These are phyloP conservation scores for Carallia pectinifolia DNA, from an alignment of 345 rosid genomes.

Conservation along the genomic window DNA sequence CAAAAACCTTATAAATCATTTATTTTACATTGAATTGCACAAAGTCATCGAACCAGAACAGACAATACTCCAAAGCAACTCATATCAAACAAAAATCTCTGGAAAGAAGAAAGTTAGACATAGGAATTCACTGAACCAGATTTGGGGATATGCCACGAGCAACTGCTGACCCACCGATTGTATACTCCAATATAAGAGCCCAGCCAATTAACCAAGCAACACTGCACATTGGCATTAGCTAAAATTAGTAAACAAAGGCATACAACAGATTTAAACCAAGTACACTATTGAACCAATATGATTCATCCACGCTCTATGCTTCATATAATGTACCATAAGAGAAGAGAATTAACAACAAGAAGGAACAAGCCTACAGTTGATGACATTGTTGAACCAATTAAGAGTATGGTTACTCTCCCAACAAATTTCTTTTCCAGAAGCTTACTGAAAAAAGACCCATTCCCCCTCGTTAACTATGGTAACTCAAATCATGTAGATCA, in stretches of 20 bases:
- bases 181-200: conserved; percentile 87
- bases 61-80: too few species aligned
- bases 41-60: too few species aligned
- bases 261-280: background rate
- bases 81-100: background rate
- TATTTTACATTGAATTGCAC: too few species aligned
- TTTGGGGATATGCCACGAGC: conserved; percentile 92
- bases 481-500: background rate
- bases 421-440: background rate
- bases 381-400: background rate
- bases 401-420: background rate
- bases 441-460: background rate
- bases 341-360: background rate
- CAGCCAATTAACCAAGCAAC: conserved; percentile 98
- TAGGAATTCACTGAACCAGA: conserved; percentile 44
- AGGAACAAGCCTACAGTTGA: background rate
- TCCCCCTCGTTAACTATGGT: background rate
- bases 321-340: background rate
- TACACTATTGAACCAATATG: background rate
- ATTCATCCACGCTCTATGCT: too few species aligned
- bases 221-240: conserved; percentile 34
- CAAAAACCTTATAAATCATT: too few species aligned
- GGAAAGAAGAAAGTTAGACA: background rate
- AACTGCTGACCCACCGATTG: conserved; percentile 93
- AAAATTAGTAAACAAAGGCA: background rate